Base-by-base conservation (phyloP, 352 stramenopile genomes). In the Elongisporangium prolatum region DNA sequence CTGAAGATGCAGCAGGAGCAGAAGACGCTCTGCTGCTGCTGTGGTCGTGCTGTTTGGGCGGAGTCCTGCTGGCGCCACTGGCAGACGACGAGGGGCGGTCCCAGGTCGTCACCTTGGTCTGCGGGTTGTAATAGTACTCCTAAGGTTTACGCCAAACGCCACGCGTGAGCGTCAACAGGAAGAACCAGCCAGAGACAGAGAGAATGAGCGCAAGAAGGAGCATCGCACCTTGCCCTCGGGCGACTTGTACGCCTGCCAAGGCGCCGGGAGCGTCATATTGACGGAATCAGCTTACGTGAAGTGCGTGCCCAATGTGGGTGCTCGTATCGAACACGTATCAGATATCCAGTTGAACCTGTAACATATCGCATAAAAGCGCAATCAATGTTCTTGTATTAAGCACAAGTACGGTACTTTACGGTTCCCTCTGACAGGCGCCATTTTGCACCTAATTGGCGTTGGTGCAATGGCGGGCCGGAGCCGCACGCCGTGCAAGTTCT, bases 101-200 rank as follows among this genome's bases (percentile, higher is more conserved):
- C 88, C 88, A 96, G 50, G 84, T 93, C 56, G 88, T 96, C 59
- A 87, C 82, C 61, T 95, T 95, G 3, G 83, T 93, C 57, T 89
- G 66, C n/a, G 80, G 73, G 57, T 96, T 93, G 72, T 95, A 96
- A 69, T 93, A 96, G 69, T 96, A 96, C 70, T 93, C 84, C 85
- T 95, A 55, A 14, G 28, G 28, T 14, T 38, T 38, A 38, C 28
- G 28, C 2, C 25, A 7, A 9, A 34, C 24, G 47, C 48, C 34
- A 48, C 13, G 1, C 49, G 50, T 37, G 11, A 28, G 56, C 50
- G 55, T 34, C 48, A 52, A 37, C n/a, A 53, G 9, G 3, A 25
- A 52, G 56, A 22, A 11, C 2, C 10, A 37, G 49, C 5, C 38
- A 60, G 53, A 62, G 13, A 54, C 16, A 8, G 16, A 52, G 10